A percentile compares a stretch with the other conserved stretches of the same genome.
Conservation (phyloP, 805 yeast genomes). For the Millerozyma miso region DNA sequence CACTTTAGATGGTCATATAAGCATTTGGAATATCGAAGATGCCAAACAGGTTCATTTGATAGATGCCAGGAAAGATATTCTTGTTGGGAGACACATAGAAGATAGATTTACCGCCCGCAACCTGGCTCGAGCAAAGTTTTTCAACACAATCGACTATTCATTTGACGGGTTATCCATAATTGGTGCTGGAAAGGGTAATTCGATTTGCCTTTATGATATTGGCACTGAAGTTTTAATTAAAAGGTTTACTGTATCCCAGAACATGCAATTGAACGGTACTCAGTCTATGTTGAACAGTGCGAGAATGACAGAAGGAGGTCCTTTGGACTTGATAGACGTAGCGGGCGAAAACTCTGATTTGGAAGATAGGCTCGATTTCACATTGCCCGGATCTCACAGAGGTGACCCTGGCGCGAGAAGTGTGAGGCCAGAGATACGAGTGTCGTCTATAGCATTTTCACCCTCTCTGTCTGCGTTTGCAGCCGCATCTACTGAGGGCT, state of each 20-base stretch:
- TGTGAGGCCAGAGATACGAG: slow-evolving; percentile 77
- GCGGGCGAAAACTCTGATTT: slow-evolving; percentile 83
- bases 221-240: slow-evolving; percentile 81
- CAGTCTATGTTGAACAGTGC: slow-evolving; percentile 71
- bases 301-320: slow-evolving; percentile 82
- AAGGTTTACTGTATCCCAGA: slow-evolving; percentile 79
- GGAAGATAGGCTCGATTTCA: slow-evolving; percentile 71
- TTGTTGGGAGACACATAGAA: slow-evolving; percentile 75
- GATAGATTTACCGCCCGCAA: slow-evolving; percentile 81
- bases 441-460: slow-evolving; percentile 72
- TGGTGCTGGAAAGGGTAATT: slow-evolving; percentile 92
- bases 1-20: slow-evolving; percentile 82
- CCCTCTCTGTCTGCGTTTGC: slow-evolving; percentile 91
- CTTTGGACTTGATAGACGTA: slow-evolving; percentile 65
- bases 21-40: slow-evolving; percentile 76
- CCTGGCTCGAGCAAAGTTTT: slow-evolving; percentile 78
- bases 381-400: slow-evolving; percentile 83
- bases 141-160: slow-evolving; percentile 76
- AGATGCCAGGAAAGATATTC: slow-evolving; percentile 83
- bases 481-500: slow-evolving; percentile 93
- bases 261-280: slow-evolving; percentile 91
- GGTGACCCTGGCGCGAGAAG: slow-evolving; percentile 72
- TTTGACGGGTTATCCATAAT: slow-evolving; percentile 84
- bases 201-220: slow-evolving; percentile 87
- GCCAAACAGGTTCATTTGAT: slow-evolving; percentile 79